phyloP scores from a whole-genome alignment of 192 early-diverging fungal genomes.

The Coemansia umbellata region DNA sequence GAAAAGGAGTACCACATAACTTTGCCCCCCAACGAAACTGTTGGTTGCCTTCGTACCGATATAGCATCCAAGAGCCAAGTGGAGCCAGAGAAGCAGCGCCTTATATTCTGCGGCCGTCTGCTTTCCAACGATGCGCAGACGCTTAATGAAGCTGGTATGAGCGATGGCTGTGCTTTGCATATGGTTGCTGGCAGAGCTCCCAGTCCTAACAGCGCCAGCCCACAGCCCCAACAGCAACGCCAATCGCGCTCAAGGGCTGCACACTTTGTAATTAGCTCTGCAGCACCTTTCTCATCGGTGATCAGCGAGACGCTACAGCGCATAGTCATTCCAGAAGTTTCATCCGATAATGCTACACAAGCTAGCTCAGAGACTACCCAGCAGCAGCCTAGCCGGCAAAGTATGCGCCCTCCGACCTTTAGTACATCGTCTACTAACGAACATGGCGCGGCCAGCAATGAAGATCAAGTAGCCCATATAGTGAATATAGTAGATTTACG shows the following conservation, averaged over 20 bases:
- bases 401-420: too few relatives aligned
- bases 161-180: slow-evolving; percentile 37
- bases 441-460: not conserved
- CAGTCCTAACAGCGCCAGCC: not conserved
- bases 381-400: not conserved
- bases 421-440: not conserved
- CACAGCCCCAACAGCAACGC: slow-evolving; percentile 1
- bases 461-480: too few relatives aligned
- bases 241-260: not conserved
- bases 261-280: not conserved
- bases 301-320: too few relatives aligned
- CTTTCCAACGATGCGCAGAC: slow-evolving; percentile 29
- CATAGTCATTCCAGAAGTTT: too few relatives aligned
- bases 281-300: not conserved
- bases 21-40: slow-evolving; percentile 20
- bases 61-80: slow-evolving; percentile 33
- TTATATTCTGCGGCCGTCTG: slow-evolving; percentile 42
- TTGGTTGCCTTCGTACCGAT: slow-evolving; percentile 29
- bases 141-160: slow-evolving; percentile 28
- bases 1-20: slow-evolving; percentile 24
- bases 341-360: too few relatives aligned
- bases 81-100: slow-evolving; percentile 37
- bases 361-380: not conserved
- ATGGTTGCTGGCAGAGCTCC: slow-evolving; percentile 33
- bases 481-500: too few relatives aligned